Conservation (phyloP, 2,329 filamentous ascomycete species). For the Epichloe sibirici region DNA sequence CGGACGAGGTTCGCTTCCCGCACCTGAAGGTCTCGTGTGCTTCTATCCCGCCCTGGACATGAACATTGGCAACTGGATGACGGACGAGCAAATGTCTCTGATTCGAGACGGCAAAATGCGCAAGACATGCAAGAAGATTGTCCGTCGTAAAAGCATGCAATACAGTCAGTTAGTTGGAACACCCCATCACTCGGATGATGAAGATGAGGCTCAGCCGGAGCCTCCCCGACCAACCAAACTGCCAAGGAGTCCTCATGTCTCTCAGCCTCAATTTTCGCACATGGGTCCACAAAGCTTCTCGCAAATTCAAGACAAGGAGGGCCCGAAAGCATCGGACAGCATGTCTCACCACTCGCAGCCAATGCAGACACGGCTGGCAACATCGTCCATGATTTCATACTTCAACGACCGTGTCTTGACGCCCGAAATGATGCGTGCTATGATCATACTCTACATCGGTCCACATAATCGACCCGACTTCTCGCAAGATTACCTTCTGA, state of each 20-base stretch:
- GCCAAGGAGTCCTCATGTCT: constrained; percentile 22
- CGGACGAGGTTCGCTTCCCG: constrained; percentile 45
- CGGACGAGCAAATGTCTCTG: constrained; percentile 89
- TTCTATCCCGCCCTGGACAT: constrained; percentile 88
- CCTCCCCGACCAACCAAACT: constrained; percentile 6
- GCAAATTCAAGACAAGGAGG: constrained; percentile 7
- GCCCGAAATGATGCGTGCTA: constrained; percentile 96
- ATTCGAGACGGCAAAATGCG: constrained; percentile 74
- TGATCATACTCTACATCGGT: constrained; percentile 96
- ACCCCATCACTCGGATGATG: constrained; percentile 68
- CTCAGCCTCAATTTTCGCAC: constrained; percentile 36
- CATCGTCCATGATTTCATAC: constrained; percentile 95
- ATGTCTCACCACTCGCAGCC: constrained; percentile 42
- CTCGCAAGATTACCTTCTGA: constrained; percentile 78
- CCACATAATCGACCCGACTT: constrained; percentile 91
- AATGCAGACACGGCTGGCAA: constrained; percentile 77
- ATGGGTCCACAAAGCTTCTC: constrained; percentile 26
- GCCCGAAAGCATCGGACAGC: constrained; percentile 12
- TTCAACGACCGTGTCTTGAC: constrained; percentile 92
- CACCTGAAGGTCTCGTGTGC: constrained; percentile 69
- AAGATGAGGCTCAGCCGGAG: constrained; percentile 36
- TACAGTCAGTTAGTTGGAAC: constrained; percentile 78
- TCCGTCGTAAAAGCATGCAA: constrained; percentile 77
- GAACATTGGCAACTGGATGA: constrained; percentile 99
- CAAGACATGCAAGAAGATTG: constrained; percentile 64